Percentiles rank a stretch among this genome's conserved stretches.
phyloP scores from a whole-genome alignment of 75 land plant species.

The Adiantum capillusveneris region DNA sequence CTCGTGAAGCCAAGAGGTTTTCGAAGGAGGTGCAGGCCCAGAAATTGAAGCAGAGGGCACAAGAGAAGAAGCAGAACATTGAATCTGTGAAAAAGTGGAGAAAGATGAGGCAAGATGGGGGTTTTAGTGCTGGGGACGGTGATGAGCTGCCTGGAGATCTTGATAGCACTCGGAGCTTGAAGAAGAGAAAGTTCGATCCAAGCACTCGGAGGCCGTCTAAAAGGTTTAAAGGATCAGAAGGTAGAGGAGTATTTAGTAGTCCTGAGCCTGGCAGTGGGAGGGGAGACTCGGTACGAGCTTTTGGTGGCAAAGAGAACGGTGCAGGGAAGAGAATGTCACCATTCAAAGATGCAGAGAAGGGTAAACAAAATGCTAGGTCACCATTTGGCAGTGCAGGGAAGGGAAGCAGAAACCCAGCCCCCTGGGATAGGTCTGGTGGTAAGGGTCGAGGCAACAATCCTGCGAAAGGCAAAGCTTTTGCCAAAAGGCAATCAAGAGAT shows the following conservation, averaged over 20 bases:
- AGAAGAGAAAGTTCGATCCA: conserved; percentile 28
- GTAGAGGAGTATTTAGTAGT: conserved; percentile 1
- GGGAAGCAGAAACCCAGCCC: conserved; percentile 13
- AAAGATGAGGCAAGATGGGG: conserved; percentile 71
- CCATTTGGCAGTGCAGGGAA: neutral
- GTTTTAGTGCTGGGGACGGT: conserved; percentile 41
- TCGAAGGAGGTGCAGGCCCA: conserved; percentile 82
- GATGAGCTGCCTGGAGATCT: neutral
- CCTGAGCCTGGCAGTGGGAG: conserved; percentile 1
- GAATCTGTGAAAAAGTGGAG: conserved; percentile 97
- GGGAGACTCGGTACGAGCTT: no score
- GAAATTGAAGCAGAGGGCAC: conserved; percentile 76
- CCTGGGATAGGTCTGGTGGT: conserved; percentile 76
- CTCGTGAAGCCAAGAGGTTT: conserved; percentile 76
- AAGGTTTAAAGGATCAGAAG: conserved; percentile 55
- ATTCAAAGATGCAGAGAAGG: neutral
- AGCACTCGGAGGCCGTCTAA: neutral
- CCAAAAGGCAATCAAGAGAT: conserved; percentile 43
- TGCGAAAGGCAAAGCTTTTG: conserved; percentile 3
- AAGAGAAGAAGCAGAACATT: conserved; percentile 83
- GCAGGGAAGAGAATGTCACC: neutral
- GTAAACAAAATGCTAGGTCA: neutral
- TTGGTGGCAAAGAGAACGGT: neutral
- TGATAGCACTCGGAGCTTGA: conserved; percentile 6
- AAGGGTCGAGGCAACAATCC: conserved; percentile 21